Evolutionary conservation across 2,329 filamentous ascomycete genomes (phyloP), one percentile per base, ranked within the genome.

Genomic region (Monascus ruber): DNA sequence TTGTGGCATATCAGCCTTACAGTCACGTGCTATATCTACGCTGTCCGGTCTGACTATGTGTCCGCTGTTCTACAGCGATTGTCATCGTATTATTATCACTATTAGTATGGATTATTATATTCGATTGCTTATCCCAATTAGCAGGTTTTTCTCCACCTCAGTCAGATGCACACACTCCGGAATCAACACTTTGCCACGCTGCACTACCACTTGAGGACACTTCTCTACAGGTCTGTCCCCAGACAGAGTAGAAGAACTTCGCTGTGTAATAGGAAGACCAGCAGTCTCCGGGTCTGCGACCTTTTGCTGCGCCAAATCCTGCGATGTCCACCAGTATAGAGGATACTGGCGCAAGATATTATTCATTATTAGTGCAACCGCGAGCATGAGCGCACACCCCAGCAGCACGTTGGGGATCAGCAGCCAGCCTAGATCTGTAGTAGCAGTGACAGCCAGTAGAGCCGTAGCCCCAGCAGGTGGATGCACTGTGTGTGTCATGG

Each of bases 391-490:
- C 0, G 58, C 54, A 35, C 69, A 73, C 4, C 74, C 77, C 24
- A 86, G 61, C 31, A 81, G 38, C 11, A 85, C 69, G 5, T 84
- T 62, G 0, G 78, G 74, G 5, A 86, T 55, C 8, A 85, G 59
- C 43, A 71, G 76, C 83, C 83, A 87, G n/a, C 81, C 81, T 7
- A 86, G 58, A 0, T 52, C 48, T 6, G 70, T 65, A 1, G 77
- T 63, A 1, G 66, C 62, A 2, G 70, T 62, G 42, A 81, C 78
- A 0, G 81, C 80, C 25, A 87, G 62, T 1, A 88, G 61, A 0
- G 81, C 82, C 1, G 82, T 87, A 6, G 83, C 82, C 4, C 83
- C 83, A 0, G 81, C 83, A 0, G 83, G 83, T 0, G 83, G 83
- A 47, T 87, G 81, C 0, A 83, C 70, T 0, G 81, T 85, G 38